Conservation (phyloP, 208 protist species). For the Trypanosoma brucei region DNA sequence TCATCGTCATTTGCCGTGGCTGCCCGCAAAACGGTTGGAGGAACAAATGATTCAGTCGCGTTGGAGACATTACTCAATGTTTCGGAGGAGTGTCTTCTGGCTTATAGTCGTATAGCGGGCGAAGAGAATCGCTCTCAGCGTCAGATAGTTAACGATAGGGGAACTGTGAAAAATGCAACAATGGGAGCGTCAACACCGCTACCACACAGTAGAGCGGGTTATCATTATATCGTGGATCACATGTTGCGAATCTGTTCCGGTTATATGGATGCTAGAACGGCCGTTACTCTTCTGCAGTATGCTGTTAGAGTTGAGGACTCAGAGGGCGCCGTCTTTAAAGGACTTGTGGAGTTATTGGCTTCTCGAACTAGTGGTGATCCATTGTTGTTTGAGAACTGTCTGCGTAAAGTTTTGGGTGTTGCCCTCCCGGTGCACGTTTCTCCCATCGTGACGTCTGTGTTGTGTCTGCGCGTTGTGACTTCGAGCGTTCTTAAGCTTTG, state of each 20-base stretch:
- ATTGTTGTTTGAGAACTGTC: constrained; percentile 5
- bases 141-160: no score
- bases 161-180: neutral
- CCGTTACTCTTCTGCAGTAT: constrained; percentile 14
- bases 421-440: constrained; percentile 21
- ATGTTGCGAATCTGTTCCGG: constrained; percentile 11
- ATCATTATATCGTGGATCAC: constrained; percentile 21
- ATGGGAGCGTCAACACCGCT: neutral
- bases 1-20: neutral
- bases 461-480: constrained; percentile 26
- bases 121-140: neutral
- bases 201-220: neutral
- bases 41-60: neutral
- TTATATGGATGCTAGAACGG: constrained; percentile 2
- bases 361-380: neutral
- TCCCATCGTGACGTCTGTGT: constrained; percentile 19
- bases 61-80: constrained; percentile 6
- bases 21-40: neutral
- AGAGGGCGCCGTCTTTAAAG: constrained; percentile 18
- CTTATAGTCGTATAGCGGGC: neutral
- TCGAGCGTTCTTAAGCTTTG: constrained; percentile 30
- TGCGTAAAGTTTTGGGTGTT: constrained; percentile 10
- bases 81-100: constrained; percentile 8
- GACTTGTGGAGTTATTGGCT: constrained; percentile 13
- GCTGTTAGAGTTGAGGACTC: constrained; percentile 15